A percentile compares a stretch with the other conserved stretches of the same genome.
Evolutionary conservation across 768 basidiomycete genomes (phyloP).

Genomic region (Austroboletus eburneus): DNA sequence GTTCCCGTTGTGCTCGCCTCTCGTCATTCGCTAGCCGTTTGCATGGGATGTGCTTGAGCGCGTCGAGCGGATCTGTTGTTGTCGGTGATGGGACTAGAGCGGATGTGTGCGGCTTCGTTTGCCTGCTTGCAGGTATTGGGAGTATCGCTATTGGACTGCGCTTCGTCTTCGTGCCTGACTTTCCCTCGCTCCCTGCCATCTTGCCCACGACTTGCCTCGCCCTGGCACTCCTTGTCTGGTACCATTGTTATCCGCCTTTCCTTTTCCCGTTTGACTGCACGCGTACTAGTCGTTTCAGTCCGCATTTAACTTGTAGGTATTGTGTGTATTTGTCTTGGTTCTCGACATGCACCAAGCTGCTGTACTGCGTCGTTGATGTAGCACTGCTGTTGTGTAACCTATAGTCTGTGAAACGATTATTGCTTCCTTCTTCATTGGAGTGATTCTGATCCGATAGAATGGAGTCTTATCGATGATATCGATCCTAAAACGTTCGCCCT

Average conservation of each 20-base stretch:
- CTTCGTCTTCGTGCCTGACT: conserved; percentile 19
- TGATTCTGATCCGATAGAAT: conserved; percentile 1
- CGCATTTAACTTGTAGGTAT: conserved; percentile 29
- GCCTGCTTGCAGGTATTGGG: conserved; percentile 28
- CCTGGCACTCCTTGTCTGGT: conserved; percentile 20
- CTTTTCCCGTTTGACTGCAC: conserved; percentile 21
- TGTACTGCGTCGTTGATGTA: conserved; percentile 32
- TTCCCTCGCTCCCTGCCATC: not conserved
- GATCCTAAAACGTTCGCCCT: too few species aligned
- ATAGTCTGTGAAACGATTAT: conserved; percentile 25
- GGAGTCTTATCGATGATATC: conserved; percentile 12
- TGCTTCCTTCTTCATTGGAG: conserved; percentile 1
- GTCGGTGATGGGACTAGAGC: conserved; percentile 10
- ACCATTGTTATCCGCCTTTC: conserved; percentile 15
- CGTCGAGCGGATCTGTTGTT: conserved; percentile 12
- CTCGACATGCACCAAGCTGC: conserved; percentile 26
- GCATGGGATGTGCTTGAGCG: conserved; percentile 25
- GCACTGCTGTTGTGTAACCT: conserved; percentile 24
- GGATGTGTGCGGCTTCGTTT: conserved; percentile 5
- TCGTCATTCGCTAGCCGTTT: conserved; percentile 38
- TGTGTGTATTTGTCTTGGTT: conserved; percentile 26
- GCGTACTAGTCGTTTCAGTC: conserved; percentile 23
- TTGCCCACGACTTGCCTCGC: conserved; percentile 17
- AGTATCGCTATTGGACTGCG: conserved; percentile 9
- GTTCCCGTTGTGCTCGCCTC: conserved; percentile 22